Evolutionary conservation across 371 early-diverging fungal genomes (phyloP), one percentile per base, ranked within the genome.

Genomic region (Nematocida sp.): DNA sequence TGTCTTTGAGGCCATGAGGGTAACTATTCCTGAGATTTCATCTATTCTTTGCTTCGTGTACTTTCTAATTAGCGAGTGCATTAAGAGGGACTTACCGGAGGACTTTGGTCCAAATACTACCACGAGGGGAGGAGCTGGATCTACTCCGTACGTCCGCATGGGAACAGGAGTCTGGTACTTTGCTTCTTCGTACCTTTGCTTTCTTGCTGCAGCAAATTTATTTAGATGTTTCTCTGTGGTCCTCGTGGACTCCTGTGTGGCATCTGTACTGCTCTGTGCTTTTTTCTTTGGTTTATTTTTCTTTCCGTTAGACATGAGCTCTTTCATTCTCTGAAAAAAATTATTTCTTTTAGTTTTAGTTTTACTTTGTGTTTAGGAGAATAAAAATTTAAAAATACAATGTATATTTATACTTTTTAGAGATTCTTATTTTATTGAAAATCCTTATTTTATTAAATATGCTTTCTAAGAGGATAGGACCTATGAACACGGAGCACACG

Each of bases 91-190:
- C 65, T 82, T 82, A 18, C 82, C 82, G 48, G 71, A 64, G 9
- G 53, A 25, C n/a, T 53, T 40, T 20, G 81, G 77, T 0, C 83
- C 81, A 55, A 81, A 66, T 20, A 83, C 47, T 16, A 65, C 55
- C 18, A 83, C 56, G 53, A 81, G 61, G n/a, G 78, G 57, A 23
- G 81, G 83, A 25, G 81, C 64, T 45, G 65, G 57, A 25, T 81
- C 80, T 26, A 71, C 64, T 9, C 75, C 75, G 33, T 71, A 71
- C 13, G 48, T 47, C 26, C 75, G 18, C 38, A 42, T 49, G 0
- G 26, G 26, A 32, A 71, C 59, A 28, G 75, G 75, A 1, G 61
- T 61, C 33, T 71, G 75, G 63, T 71, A 71, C 36, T 71, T 71
- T 2, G 60, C 59, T 25, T 71, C 75, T 4, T 71, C 61, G 45